Base-by-base conservation (phyloP, 176 grass and related monocot genomes). In the Bolboschoenus planiculmis region DNA sequence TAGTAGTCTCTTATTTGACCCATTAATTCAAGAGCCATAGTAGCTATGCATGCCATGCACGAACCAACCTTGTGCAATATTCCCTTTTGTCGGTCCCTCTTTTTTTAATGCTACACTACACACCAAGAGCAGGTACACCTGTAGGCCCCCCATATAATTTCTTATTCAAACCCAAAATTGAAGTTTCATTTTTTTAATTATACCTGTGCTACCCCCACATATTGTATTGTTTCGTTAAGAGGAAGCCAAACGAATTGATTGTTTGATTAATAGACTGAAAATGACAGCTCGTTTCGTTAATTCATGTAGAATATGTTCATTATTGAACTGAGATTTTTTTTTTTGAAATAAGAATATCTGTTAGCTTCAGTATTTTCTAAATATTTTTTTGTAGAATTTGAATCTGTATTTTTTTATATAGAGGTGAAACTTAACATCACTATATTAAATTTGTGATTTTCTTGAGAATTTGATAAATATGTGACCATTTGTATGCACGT, bases 61-160 rank as follows among this genome's bases (percentile, higher is more conserved):
- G 31, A 35, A 65, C 58, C 14, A 53, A 53, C 58, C 43, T 63
- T 62, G 58, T 82, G 56, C 43, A 47, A 82, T 82, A 82, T 82
- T 82, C 58, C 80, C 29, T 82, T 82, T 33, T 82, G 80, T 82
- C 58, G 80, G 80, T 63, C 58, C 80, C 80, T 50, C 23, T 30
- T 44, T 44, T 82, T 37, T 82, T 66, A 66, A 50, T 82, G 57
- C 16, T 37, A 50, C 37, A 64, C 58, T 66, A 46, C 40, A 47
- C 0, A 0, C 24, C 40, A 44, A 63, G 7, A 21, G 80, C 14
- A 82, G 56, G 56, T 63, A 63, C 7, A 20, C 36, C 37, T 33
- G 59, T 63, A 64, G 80, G 80, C 2, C 80, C 75, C n/a, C 55
- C 23, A 16, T 66, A 10, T 65, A 42, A 37, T 81, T 61, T 81